Evolutionary conservation across 257 asterid genomes (phyloP), one percentile per base, ranked within the genome.

Genomic region (Capsicum rhomboideum): DNA sequence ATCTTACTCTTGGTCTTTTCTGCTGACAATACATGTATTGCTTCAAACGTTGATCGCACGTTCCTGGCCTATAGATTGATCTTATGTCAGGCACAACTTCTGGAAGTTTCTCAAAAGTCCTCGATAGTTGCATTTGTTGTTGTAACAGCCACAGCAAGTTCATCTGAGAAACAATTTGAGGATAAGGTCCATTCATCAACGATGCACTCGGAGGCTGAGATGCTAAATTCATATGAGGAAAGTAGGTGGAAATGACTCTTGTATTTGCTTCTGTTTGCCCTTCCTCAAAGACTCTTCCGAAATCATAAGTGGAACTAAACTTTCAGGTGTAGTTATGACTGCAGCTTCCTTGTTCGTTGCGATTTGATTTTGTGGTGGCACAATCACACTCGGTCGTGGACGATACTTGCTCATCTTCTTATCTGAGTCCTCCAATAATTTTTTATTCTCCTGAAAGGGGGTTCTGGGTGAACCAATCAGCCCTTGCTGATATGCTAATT

Each of bases 1-100:
- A 52, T 34, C 44, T 63, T 85, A 88, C 91, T 31, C 16, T 23
- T 8, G 89, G 86, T 78, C 87, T 85, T 81, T 82, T 83, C 26
- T 63, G 85, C 86, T 82, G 82, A 53, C 46, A 75, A 40, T 21
- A 67, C 82, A 85, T 81, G 83, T 84, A 88, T 53, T 84, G 58
- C 2, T 31, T 68, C 85, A 88, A 8, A 13, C 89, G 87, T 68
- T 80, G 61, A 18, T 46, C 85, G 10, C 88, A 85, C 8, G n/a
- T 80, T 75, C 86, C 89, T 28, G 82, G 87, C 74, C 28, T 29
- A 78, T 44, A 85, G 10, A 10, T 52, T 29, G 83, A 64, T 69
- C 28, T 54, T 28, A 31, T 16, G 6, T 18, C 61, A 67, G 82
- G 37, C 1, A 1, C 14, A 26, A 23, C 13, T 34, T 18, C 26